Conservation (phyloP, 2,329 filamentous ascomycete species). For the Lachnellula suecica region DNA sequence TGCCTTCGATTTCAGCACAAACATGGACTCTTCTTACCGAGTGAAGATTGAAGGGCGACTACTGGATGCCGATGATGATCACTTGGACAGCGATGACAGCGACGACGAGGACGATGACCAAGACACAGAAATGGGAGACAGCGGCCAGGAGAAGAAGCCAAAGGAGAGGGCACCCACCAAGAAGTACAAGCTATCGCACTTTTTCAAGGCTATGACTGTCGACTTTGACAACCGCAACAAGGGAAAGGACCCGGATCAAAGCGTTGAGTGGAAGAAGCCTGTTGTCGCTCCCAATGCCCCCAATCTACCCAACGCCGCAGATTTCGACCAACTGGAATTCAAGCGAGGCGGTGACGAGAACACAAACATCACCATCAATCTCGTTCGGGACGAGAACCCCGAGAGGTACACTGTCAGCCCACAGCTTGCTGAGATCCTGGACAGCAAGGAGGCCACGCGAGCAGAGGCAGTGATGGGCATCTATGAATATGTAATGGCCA, state of each 20-base stretch:
- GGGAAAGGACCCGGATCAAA: slow-evolving; percentile 54
- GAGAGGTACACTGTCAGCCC: slow-evolving; percentile 82
- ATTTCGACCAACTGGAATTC: slow-evolving; percentile 91
- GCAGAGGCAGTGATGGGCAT: slow-evolving; percentile 87
- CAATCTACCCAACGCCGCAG: slow-evolving; percentile 60
- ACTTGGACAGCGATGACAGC: slow-evolving; percentile 46
- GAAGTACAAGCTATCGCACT: slow-evolving; percentile 67
- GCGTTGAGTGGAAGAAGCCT: slow-evolving; percentile 86
- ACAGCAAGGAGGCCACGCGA: slow-evolving; percentile 82
- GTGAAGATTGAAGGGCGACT: slow-evolving; percentile 91
- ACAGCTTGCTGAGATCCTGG: slow-evolving; percentile 78
- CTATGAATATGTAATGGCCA: slow-evolving; percentile 90
- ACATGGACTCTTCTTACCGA: slow-evolving; percentile 75
- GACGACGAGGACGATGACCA: slow-evolving; percentile 49
- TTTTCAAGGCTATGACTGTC: slow-evolving; percentile 78
- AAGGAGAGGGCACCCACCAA: slow-evolving; percentile 39
- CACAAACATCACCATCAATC: slow-evolving; percentile 83
- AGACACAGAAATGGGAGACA: slow-evolving; percentile 52
- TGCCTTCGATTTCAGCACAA: slow-evolving; percentile 78
- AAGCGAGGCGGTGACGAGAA: slow-evolving; percentile 92
- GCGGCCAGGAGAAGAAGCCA: slow-evolving; percentile 44
- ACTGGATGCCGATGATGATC: slow-evolving; percentile 66
- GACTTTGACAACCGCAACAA: slow-evolving; percentile 64
- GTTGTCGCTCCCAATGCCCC: slow-evolving; percentile 48
- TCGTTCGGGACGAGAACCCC: slow-evolving; percentile 79